Conservation (phyloP, 441 rosid genomes). For the Corymbia calophylla region DNA sequence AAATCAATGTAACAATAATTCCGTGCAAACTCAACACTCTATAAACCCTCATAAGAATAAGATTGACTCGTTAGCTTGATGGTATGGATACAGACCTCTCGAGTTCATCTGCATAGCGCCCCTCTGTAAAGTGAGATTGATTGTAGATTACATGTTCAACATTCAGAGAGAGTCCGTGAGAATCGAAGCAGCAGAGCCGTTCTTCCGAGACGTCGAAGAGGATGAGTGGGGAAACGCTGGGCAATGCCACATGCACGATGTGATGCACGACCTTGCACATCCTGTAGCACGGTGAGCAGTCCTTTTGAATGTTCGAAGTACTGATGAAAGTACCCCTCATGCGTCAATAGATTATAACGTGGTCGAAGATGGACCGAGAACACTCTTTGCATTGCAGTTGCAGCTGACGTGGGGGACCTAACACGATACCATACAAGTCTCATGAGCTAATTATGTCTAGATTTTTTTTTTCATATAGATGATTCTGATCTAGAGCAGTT, state of each 20-base stretch:
- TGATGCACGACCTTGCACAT: neutral
- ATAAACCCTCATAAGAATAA: neutral
- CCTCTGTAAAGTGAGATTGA: neutral
- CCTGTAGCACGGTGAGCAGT: neutral
- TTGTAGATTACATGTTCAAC: neutral
- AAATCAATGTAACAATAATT: neutral
- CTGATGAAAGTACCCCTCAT: neutral
- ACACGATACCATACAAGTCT: neutral
- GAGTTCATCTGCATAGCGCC: neutral
- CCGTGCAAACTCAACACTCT: neutral
- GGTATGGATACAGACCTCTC: neutral
- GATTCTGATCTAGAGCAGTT: accelerated
- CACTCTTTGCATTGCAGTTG: neutral
- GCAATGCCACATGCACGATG: neutral
- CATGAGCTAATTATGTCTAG: neutral
- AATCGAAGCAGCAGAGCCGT: neutral
- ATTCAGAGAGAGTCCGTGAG: neutral
- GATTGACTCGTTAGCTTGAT: neutral
- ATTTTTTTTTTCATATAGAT: neutral
- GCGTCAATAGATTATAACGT: neutral
- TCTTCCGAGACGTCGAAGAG: neutral
- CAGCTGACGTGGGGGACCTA: no score
- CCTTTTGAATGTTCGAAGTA: neutral
- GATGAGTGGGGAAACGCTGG: neutral
- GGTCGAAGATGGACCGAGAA: neutral